Evolutionary conservation across 139 green algal species (phyloP).

Genomic region (Chlamydomonas sphaeroides): DNA sequence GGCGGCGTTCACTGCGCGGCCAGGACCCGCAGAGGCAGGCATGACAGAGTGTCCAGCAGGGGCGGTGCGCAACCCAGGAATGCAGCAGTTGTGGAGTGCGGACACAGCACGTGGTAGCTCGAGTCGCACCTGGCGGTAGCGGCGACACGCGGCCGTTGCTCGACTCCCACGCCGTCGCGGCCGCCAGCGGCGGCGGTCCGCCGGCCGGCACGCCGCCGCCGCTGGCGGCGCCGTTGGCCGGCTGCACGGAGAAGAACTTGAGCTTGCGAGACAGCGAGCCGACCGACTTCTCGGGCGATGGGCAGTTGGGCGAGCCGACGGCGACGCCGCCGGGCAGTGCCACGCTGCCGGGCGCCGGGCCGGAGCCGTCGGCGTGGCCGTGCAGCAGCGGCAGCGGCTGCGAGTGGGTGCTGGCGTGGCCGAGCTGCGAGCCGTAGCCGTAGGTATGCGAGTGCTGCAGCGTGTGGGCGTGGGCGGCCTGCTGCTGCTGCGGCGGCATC

Average conservation of each 20-base stretch:
- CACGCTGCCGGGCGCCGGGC: not conserved
- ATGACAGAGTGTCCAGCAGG: no score
- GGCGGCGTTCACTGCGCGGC: not conserved
- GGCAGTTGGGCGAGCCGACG: no score
- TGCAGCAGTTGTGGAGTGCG: no score
- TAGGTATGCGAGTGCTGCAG: conserved; percentile 5
- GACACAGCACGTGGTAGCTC: no score
- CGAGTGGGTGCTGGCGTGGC: no score
- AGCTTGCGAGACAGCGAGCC: conserved; percentile 17
- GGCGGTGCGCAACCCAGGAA: no score
- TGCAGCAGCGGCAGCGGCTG: not conserved
- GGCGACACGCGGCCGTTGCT: not conserved
- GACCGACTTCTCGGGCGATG: not conserved
- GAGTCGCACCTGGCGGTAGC: not conserved
- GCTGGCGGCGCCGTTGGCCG: not conserved
- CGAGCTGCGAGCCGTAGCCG: not conserved
- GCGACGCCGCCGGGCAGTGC: not conserved
- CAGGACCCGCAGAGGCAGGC: not conserved
- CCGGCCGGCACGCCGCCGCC: not conserved
- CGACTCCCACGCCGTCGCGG: no score
- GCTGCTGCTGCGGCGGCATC: not conserved
- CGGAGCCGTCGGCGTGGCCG: not conserved
- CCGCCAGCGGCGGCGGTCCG: no score
- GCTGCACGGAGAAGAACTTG: conserved; percentile 19
- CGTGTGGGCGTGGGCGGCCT: not conserved